Conservation (phyloP, 148 eudicot genomes). For the Nepenthes gracilis region DNA sequence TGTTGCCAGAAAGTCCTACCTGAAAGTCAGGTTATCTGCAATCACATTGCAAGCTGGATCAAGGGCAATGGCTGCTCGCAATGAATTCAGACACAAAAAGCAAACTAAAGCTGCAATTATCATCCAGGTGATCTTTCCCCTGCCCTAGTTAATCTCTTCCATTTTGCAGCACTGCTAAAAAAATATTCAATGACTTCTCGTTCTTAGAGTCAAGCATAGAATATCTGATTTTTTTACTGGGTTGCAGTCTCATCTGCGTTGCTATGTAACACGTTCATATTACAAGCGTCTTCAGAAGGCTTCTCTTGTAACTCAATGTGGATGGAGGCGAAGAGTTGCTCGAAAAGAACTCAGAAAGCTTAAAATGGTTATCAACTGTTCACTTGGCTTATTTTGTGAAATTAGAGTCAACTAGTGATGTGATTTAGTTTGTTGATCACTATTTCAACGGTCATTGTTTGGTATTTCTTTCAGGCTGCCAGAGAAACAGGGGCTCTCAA, state of each 20-base stretch:
- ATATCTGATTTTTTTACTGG: constrained; percentile 5
- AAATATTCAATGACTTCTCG: not conserved
- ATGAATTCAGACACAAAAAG: constrained; percentile 72
- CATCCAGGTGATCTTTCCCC: constrained; percentile 53
- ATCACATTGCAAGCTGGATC: constrained; percentile 72
- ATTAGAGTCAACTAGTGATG: constrained; percentile 5
- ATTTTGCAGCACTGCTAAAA: not conserved
- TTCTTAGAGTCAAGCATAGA: not conserved
- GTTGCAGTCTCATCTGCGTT: constrained; percentile 65
- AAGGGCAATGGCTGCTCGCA: constrained; percentile 85
- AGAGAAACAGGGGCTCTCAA: constrained; percentile 95
- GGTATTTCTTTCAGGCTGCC: constrained; percentile 58
- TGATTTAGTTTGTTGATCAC: not conserved
- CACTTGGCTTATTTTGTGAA: constrained; percentile 1
- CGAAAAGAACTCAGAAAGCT: constrained; percentile 75
- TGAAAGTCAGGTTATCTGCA: constrained; percentile 36
- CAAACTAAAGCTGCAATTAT: constrained; percentile 74
- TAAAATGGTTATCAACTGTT: constrained; percentile 59
- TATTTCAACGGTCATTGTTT: not conserved
- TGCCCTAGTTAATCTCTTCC: constrained; percentile 2
- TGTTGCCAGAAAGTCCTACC: constrained; percentile 46
- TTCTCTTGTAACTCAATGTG: constrained; percentile 76
- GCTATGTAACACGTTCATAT: constrained; percentile 57
- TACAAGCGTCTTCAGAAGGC: constrained; percentile 79
- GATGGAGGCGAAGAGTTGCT: constrained; percentile 89